phyloP scores from a whole-genome alignment of 2,329 filamentous ascomycete species.

The Harringtonia lauricola region DNA sequence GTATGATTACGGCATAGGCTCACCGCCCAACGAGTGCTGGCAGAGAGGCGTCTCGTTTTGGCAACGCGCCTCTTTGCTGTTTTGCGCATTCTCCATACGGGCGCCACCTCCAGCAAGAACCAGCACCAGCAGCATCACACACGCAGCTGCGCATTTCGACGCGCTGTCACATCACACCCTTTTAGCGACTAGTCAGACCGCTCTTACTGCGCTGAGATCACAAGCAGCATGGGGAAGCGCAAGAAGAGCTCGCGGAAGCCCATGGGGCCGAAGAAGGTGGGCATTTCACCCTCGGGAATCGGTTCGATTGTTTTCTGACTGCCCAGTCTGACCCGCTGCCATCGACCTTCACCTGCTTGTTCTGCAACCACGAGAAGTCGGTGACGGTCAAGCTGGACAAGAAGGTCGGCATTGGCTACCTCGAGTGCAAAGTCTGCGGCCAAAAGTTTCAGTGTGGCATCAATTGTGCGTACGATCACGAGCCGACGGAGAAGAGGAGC shows the following conservation, averaged over 20 bases:
- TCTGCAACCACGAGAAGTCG: constrained; percentile 95
- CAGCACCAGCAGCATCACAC: no score
- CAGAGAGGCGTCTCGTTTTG: no score
- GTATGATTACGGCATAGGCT: no score
- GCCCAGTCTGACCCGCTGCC: constrained; percentile 57
- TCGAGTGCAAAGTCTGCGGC: constrained; percentile 87
- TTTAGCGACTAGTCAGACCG: no score
- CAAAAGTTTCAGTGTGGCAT: constrained; percentile 89
- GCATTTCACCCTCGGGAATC: constrained; percentile 6
- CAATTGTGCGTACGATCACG: constrained; percentile 63
- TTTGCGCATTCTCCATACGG: no score
- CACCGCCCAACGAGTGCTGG: no score
- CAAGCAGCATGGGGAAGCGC: constrained; percentile 94
- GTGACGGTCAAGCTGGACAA: constrained; percentile 89
- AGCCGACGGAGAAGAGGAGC: no score
- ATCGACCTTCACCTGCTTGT: constrained; percentile 89
- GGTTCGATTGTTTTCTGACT: background rate
- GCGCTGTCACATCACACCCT: no score
- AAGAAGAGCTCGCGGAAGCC: constrained; percentile 85
- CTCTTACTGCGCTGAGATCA: no score
- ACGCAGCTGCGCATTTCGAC: no score
- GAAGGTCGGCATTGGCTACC: constrained; percentile 73
- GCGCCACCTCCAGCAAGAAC: no score
- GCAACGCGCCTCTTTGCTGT: no score
- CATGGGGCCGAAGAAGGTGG: constrained; percentile 70